phyloP scores from a whole-genome alignment of 2,329 filamentous ascomycete species.

The Pestalotiopsis sp. region DNA sequence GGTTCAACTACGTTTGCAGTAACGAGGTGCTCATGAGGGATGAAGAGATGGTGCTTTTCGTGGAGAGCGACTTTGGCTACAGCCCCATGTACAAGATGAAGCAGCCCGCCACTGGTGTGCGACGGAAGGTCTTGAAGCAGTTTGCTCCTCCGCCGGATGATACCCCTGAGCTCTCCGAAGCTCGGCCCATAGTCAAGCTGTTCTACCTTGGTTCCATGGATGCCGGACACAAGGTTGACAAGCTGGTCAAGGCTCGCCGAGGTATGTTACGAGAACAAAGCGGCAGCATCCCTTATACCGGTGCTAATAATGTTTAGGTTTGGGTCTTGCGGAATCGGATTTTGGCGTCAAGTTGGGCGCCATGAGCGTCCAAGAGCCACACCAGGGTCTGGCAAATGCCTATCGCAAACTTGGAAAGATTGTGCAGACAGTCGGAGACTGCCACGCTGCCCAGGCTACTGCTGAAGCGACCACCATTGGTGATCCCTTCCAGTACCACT shows the following conservation, averaged over 20 bases:
- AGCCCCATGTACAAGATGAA: slow-evolving; percentile 94
- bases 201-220: slow-evolving; percentile 98
- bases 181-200: slow-evolving; percentile 87
- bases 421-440: slow-evolving; percentile 92
- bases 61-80: slow-evolving; percentile 99
- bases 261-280: slow-evolving; percentile 56
- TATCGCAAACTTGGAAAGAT: slow-evolving; percentile 95
- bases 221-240: slow-evolving; percentile 94
- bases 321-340: slow-evolving; percentile 90
- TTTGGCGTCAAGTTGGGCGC: slow-evolving; percentile 87
- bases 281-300: neutral
- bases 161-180: slow-evolving; percentile 89
- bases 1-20: slow-evolving; percentile 90
- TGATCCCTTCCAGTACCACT: slow-evolving; percentile 93
- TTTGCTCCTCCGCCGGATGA: slow-evolving; percentile 97
- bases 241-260: slow-evolving; percentile 87
- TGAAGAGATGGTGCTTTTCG: slow-evolving; percentile 96
- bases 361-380: slow-evolving; percentile 89
- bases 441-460: slow-evolving; percentile 93
- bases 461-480: slow-evolving; percentile 94
- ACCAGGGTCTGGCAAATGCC: slow-evolving; percentile 83
- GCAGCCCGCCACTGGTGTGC: slow-evolving; percentile 93
- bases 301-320: slow-evolving; percentile 56
- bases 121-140: slow-evolving; percentile 95
- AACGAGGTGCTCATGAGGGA: slow-evolving; percentile 94